These are phyloP conservation scores for Mortierella polycephala DNA, from an alignment of 371 early-diverging fungal genomes.

Conservation along the genomic window DNA sequence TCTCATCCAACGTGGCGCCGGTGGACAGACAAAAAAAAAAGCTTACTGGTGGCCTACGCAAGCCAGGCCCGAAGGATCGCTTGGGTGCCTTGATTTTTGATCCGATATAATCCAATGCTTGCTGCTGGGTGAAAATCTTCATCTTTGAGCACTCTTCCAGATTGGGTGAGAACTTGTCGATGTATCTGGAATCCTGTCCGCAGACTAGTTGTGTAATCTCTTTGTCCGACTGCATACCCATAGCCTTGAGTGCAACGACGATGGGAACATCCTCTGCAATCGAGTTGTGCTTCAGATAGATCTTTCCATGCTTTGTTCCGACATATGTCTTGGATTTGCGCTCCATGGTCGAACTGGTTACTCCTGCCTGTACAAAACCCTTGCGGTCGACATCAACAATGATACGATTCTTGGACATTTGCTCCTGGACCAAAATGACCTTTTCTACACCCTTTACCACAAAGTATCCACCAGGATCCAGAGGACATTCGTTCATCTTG, in stretches of 20 bases:
- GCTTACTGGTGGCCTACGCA: constrained; percentile 63
- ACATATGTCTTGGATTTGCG: constrained; percentile 98
- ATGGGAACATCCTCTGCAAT: constrained; percentile 95
- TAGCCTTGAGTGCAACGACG: constrained; percentile 82
- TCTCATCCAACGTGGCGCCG: background rate
- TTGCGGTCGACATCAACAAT: constrained; percentile 95
- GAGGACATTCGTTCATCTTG: constrained; percentile 94
- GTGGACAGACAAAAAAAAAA: background rate
- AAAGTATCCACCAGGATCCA: constrained; percentile 99
- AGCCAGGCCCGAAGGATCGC: constrained; percentile 60
- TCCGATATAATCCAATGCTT: constrained; percentile 94
- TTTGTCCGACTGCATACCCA: constrained; percentile 96
- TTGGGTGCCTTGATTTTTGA: constrained; percentile 79
- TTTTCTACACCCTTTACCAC: constrained; percentile 99
- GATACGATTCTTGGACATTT: constrained; percentile 99
- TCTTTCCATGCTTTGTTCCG: constrained; percentile 79
- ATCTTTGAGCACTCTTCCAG: constrained; percentile 88
- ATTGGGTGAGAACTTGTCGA: constrained; percentile 89
- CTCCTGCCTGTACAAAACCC: constrained; percentile 86
- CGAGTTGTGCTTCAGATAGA: constrained; percentile 97
- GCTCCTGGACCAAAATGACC: constrained; percentile 99
- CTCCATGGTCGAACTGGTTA: constrained; percentile 96
- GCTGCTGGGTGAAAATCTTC: constrained; percentile 88
- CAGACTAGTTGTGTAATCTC: constrained; percentile 97
- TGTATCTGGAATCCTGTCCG: constrained; percentile 84